phyloP scores from a whole-genome alignment of 441 rosid species.

The Aquilaria agallochum region DNA sequence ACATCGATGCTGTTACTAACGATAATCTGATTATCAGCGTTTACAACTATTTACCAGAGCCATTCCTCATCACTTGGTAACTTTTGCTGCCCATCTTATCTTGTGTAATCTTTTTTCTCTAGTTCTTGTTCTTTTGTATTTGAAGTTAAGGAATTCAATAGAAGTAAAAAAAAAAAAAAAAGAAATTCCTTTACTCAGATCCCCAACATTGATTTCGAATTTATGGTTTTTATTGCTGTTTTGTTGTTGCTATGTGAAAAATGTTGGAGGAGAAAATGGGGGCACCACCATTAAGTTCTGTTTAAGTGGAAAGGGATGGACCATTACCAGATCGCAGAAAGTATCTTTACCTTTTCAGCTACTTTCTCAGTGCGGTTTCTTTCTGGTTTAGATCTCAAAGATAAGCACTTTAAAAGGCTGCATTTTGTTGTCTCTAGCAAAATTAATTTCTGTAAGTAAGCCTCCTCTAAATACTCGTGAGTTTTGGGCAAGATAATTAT shows the following conservation, averaged over 20 bases:
- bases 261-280: not conserved
- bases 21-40: conserved; percentile 56
- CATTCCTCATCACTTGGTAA: conserved; percentile 52
- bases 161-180: conserved; percentile 4
- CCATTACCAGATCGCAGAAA: not conserved
- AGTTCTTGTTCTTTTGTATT: conserved; percentile 6
- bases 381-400: conserved; percentile 6
- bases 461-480: not conserved
- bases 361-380: conserved; percentile 7
- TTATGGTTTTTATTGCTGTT: not conserved
- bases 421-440: conserved; percentile 5
- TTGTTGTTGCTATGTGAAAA: too few relatives aligned
- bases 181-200: conserved; percentile 5
- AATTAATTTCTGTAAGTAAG: conserved; percentile 7
- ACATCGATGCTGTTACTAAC: conserved; percentile 57
- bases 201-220: not conserved
- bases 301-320: too few relatives aligned
- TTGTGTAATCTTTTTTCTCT: not conserved
- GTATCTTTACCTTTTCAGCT: conserved; percentile 7
- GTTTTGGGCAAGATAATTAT: conserved; percentile 2
- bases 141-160: conserved; percentile 19
- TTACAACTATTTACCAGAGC: conserved; percentile 41
- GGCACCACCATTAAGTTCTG: not conserved
- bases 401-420: conserved; percentile 10
- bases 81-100: conserved; percentile 2